Base-by-base conservation (phyloP, 306 rosid genomes). In the Cicer arietinum region DNA sequence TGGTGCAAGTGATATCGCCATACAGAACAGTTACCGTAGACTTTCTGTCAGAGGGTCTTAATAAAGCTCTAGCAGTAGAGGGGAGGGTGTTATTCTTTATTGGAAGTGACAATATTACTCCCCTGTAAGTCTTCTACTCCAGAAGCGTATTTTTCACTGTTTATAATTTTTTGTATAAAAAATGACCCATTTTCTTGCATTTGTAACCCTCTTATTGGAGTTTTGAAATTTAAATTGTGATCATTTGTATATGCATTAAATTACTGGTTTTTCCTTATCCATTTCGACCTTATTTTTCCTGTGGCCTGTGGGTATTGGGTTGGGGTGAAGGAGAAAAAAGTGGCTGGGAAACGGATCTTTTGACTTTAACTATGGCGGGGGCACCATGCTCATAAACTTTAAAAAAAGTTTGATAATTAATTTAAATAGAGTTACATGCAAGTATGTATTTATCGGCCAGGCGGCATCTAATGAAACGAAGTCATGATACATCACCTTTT, bases 11-110 rank as follows among this genome's bases (percentile, higher is more conserved):
- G 73, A 86, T 80, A 73, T 80, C 85, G 39, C 75, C 96, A 10
- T 79, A 88, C 76, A 85, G 51, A 83, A 85, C 87, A 79, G 87
- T 86, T 74, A 85, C 89, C 69, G 17, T 91, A 48, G 87, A 85
- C 80, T 79, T 53, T 84, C 77, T 91, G 69, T 78, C 83, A 22
- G 97, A 87, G 82, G 97, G 98, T 85, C 82, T 85, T 45, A 94
- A 94, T 88, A 94, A 79, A 88, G 78, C 88, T 65, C 85, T 87
- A 25, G 94, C 94, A 58, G 78, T 91, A 35, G 86, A 83, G 3
- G 97, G 94, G 76, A 94, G 89, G 86, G 97, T 91, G 70, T 54
- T 91, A 68, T 88, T 90, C 89, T 89, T 85, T 84, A 78, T 94
- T 52, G 87, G 74, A 81, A 89, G 87, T 80, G 98, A 94, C 45